Evolutionary conservation across 2,329 filamentous ascomycete species (phyloP).

Genomic region (Thielaviopsis ethacetica): DNA sequence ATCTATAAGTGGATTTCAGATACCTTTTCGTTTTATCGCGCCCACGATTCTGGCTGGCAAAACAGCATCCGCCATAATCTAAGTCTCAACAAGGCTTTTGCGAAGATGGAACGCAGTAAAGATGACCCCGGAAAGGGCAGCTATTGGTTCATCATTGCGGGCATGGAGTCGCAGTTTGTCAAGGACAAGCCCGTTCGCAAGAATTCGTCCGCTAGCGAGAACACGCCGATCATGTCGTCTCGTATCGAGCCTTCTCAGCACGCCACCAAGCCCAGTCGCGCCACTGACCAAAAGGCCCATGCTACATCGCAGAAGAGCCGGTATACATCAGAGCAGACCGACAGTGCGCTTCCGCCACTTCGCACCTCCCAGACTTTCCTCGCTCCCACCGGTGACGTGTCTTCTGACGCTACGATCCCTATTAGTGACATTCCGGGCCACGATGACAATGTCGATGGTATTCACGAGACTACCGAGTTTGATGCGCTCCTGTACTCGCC

Average conservation of each 20-base stretch:
- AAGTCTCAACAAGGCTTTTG: conserved; percentile 89
- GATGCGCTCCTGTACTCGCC: conserved; percentile 50
- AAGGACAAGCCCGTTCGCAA: conserved; percentile 65
- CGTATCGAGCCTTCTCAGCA: conserved; percentile 25
- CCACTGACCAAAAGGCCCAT: conserved; percentile 23
- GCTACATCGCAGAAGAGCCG: conserved; percentile 15
- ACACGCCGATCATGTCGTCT: conserved; percentile 39
- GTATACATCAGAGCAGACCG: conserved; percentile 3
- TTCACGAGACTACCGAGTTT: conserved; percentile 23
- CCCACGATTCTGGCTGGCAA: conserved; percentile 82
- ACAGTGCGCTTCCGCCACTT: conserved; percentile 21
- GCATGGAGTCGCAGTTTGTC: conserved; percentile 76
- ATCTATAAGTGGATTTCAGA: conserved; percentile 99
- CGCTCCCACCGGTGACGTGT: conserved; percentile 38
- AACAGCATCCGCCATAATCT: conserved; percentile 98
- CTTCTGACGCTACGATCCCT: conserved; percentile 63
- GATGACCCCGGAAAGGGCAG: conserved; percentile 95
- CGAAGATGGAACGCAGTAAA: conserved; percentile 90
- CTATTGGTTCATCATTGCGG: conserved; percentile 89
- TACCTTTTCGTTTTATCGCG: conserved; percentile 74
- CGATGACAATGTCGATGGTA: conserved; percentile 32
- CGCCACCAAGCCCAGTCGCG: conserved; percentile 18
- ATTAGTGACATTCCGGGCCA: conserved; percentile 47
- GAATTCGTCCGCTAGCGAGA: conserved; percentile 37
- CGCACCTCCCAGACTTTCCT: conserved; percentile 22